Conservation (phyloP, 306 rosid species). For the Ziziphus jujuba region DNA sequence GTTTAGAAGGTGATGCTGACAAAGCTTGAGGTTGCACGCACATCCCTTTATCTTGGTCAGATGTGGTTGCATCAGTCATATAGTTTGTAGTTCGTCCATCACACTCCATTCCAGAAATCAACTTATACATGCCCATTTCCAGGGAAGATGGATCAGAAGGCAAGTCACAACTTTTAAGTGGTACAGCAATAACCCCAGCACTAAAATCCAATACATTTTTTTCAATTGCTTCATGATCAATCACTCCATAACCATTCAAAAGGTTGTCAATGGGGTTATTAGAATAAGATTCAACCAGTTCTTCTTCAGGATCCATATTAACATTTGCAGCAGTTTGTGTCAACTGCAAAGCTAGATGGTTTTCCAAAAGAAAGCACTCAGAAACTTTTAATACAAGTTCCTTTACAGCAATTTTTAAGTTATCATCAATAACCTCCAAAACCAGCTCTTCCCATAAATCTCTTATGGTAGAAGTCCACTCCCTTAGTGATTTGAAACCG, state of each 20-base stretch:
- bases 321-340: conserved; percentile 19
- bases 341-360: conserved; percentile 19
- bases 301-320: background rate
- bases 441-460: conserved; percentile 58
- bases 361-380: conserved; percentile 23
- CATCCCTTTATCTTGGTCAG: conserved; percentile 17
- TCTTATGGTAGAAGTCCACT: conserved; percentile 60
- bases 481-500: conserved; percentile 43
- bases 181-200: conserved; percentile 8
- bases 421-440: conserved; percentile 49
- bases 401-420: conserved; percentile 31
- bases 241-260: background rate
- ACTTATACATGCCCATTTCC: conserved; percentile 12
- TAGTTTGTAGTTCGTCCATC: conserved; percentile 10
- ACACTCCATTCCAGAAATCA: conserved; percentile 11
- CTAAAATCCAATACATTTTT: conserved; percentile 1
- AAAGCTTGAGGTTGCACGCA: conserved; percentile 27
- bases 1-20: conserved; percentile 9
- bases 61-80: conserved; percentile 7
- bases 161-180: background rate
- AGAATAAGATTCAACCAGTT: background rate
- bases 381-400: conserved; percentile 38
- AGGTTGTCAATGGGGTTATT: background rate
- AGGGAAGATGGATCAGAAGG: background rate
- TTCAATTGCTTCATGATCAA: conserved; percentile 10